Evolutionary conservation across 352 stramenopile genomes (phyloP).

Genomic region (Lagenidium giganteum): DNA sequence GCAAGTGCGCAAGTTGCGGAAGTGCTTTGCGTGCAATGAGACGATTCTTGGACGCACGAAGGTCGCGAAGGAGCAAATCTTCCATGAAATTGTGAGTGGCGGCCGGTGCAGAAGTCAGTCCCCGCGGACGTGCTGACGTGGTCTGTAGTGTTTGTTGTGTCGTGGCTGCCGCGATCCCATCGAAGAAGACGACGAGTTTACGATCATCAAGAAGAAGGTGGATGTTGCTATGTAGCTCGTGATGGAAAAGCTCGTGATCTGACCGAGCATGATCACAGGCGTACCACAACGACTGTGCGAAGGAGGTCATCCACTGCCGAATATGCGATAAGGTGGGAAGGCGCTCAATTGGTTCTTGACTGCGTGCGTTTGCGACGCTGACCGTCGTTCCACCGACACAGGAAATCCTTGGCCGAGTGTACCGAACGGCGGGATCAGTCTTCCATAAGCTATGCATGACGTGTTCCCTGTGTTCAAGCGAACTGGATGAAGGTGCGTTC

Average conservation of each 20-base stretch:
- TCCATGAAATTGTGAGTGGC: conserved; percentile 70
- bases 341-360: background rate
- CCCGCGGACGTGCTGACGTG: background rate
- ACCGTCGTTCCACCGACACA: conserved; percentile 5
- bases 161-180: conserved; percentile 70
- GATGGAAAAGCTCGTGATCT: background rate
- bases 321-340: conserved; percentile 57
- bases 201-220: conserved; percentile 76
- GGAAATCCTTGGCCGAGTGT: conserved; percentile 76
- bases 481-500: conserved; percentile 50
- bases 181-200: conserved; percentile 73
- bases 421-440: conserved; percentile 47
- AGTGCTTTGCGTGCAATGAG: conserved; percentile 79
- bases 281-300: conserved; percentile 70
- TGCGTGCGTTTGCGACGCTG: background rate
- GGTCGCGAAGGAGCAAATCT: conserved; percentile 71
- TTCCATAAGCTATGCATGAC: conserved; percentile 83
- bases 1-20: conserved; percentile 62
- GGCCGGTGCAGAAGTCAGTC: background rate
- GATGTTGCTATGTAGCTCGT: background rate
- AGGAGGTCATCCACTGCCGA: conserved; percentile 61
- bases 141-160: conserved; percentile 58
- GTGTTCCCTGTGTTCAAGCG: conserved; percentile 64
- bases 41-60: conserved; percentile 80
- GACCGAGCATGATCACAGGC: conserved; percentile 18